Evolutionary conservation across 2,329 filamentous ascomycete genomes (phyloP).

Genomic region (Meredithiella fracta): DNA sequence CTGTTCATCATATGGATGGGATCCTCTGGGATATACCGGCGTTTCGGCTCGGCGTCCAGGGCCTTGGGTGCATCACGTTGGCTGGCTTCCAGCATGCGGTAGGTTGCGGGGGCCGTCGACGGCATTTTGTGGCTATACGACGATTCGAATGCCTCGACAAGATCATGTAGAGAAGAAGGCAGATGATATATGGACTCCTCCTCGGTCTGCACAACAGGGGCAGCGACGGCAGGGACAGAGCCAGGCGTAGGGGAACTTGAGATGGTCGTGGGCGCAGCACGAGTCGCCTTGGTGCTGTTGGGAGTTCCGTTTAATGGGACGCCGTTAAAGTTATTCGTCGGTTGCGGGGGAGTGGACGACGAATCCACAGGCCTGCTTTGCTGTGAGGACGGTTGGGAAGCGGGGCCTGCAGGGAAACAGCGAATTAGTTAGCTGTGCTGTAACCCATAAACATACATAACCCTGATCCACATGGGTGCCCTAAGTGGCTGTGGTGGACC

Average conservation of each 20-base stretch:
- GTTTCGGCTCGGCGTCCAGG: constrained; percentile 64
- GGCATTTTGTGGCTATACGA: constrained; percentile 54
- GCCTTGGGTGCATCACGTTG: constrained; percentile 58
- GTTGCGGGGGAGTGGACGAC: not conserved
- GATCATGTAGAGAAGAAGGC: constrained; percentile 71
- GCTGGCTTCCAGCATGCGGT: constrained; percentile 61
- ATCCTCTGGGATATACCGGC: constrained; percentile 69
- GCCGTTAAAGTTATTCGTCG: constrained; percentile 17
- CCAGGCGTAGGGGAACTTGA: not conserved
- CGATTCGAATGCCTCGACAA: constrained; percentile 78
- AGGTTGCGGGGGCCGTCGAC: constrained; percentile 46
- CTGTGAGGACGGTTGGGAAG: constrained; percentile 4
- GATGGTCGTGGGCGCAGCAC: not conserved
- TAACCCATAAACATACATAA: constrained; percentile 9
- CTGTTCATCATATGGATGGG: constrained; percentile 57
- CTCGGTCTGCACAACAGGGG: constrained; percentile 21
- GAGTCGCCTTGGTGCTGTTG: constrained; percentile 26
- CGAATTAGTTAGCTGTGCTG: constrained; percentile 14
- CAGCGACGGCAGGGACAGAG: constrained; percentile 18
- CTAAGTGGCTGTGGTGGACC: not conserved
- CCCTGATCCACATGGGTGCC: not conserved
- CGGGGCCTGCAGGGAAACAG: not conserved
- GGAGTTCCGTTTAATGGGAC: constrained; percentile 34
- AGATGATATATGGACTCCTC: constrained; percentile 87
- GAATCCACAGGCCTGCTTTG: not conserved